Conservation (phyloP, 1,284 basidiomycete genomes). For the Microstroma glucosiphilum region DNA sequence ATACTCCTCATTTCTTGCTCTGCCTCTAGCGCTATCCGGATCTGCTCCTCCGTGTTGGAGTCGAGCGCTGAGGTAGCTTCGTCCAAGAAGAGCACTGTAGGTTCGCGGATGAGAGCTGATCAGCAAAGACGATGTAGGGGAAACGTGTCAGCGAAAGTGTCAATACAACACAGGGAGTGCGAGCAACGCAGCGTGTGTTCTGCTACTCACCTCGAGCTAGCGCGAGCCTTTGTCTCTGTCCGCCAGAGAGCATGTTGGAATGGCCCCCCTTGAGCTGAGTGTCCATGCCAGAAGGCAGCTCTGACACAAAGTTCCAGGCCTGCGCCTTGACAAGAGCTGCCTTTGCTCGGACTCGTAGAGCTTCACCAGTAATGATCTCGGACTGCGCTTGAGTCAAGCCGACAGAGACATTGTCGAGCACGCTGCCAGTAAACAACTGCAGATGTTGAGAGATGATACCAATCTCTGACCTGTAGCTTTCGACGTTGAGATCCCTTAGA, state of each 20-base stretch:
- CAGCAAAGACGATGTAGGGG: no score
- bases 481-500: conserved; percentile 50
- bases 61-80: conserved; percentile 48
- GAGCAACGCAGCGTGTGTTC: no score
- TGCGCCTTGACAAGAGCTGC: conserved; percentile 49
- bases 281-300: conserved; percentile 51
- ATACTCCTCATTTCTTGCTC: conserved; percentile 45
- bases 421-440: conserved; percentile 43
- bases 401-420: conserved; percentile 48
- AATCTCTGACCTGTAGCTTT: conserved; percentile 53
- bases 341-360: no score
- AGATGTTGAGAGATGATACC: conserved; percentile 54
- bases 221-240: conserved; percentile 46
- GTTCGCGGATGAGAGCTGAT: conserved; percentile 39
- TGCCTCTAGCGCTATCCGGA: conserved; percentile 34
- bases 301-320: conserved; percentile 52
- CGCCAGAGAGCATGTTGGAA: conserved; percentile 47
- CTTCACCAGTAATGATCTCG: conserved; percentile 26
- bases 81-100: conserved; percentile 40
- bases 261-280: conserved; percentile 50
- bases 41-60: conserved; percentile 42
- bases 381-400: conserved; percentile 36
- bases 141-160: no score
- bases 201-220: conserved; percentile 27
- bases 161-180: no score